Evolutionary conservation across 2,329 filamentous ascomycete species (phyloP).

Genomic region (Cercospora sesami): DNA sequence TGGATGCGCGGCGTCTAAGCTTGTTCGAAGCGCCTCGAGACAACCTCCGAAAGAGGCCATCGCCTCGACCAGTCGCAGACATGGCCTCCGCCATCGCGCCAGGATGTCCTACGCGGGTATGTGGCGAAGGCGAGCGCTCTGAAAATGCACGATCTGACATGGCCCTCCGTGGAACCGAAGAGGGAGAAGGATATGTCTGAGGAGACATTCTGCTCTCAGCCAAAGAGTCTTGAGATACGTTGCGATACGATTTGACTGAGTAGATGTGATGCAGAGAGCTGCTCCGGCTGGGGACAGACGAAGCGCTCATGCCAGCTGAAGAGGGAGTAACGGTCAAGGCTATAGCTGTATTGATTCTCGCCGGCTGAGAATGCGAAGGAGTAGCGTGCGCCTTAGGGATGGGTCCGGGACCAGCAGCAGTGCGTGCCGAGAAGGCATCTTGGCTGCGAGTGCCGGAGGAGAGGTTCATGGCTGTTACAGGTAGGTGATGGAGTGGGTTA

Average conservation of each 20-base stretch:
- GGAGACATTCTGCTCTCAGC: constrained; percentile 30
- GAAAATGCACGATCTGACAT: constrained; percentile 40
- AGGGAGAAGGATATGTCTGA: constrained; percentile 29
- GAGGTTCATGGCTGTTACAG: constrained; percentile 28
- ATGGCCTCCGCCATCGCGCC: constrained; percentile 65
- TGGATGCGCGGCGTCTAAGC: constrained; percentile 73
- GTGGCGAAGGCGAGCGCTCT: constrained; percentile 56
- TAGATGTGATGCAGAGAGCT: constrained; percentile 42
- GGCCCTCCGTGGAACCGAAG: constrained; percentile 27
- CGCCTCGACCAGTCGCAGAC: constrained; percentile 55
- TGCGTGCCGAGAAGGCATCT: constrained; percentile 24
- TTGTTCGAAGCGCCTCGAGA: constrained; percentile 76
- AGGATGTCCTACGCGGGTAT: constrained; percentile 42
- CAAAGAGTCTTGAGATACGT: constrained; percentile 28
- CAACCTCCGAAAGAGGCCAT: constrained; percentile 72
- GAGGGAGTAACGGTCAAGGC: constrained; percentile 23
- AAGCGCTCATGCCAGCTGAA: constrained; percentile 15
- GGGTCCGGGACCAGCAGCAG: constrained; percentile 22
- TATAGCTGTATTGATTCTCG: constrained; percentile 20
- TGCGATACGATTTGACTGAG: constrained; percentile 23
- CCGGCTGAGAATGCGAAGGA: constrained; percentile 17
- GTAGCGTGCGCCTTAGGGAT: constrained; percentile 22
- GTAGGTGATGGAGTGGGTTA: constrained; percentile 26
- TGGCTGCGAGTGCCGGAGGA: constrained; percentile 26
- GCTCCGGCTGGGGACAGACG: constrained; percentile 34